Evolutionary conservation across 169 alveolate species (phyloP), one percentile per base, ranked within the genome.

Genomic region (Plasmodium sp.): DNA sequence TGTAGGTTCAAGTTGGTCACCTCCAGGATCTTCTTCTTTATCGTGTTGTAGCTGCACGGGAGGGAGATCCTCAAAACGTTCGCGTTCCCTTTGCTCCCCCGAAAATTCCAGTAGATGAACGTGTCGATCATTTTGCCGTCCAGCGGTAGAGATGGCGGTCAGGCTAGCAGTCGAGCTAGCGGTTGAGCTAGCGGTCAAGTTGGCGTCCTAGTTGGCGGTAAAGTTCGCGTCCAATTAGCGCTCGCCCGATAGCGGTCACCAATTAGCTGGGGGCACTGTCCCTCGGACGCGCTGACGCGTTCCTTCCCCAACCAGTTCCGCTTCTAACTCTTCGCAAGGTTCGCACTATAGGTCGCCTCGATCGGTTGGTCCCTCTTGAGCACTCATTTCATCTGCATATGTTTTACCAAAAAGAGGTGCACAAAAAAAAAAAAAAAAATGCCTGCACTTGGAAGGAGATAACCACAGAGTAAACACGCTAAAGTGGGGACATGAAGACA

Each of bases 1-100:
- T 88, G 91, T 31, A 88, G 51, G 6, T 88, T 41, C 82, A 88
- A 58, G 62, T 88, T 88, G 14, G 75, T 67, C 14, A 41, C 86
- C 18, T 88, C 94, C 16, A 88, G 31, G 31, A 88, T 88, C 33
- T 88, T 88, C 36, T 88, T 88, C 74, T 88, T 88, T 45, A 88
- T 88, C 22, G 94, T 88, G 31, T 58, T 80, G 73, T 88, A 88
- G 80, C 94, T 88, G 27, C 94, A 88, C 0, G 94, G 94, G 22
- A 88, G 54, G 12, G 94, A 88, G 67, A 88, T 73, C 72, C 94
- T 88, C 67, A 88, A 67, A 22, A 88, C 45, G 75, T 88, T 88
- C 16, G 91, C 75, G 4, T 72, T 33, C 14, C 94, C 94, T 73
- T 81, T 58, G 31, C 91, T 88, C 82, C 94, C 94, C 75, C 62